Evolutionary conservation across 2,329 filamentous ascomycete species (phyloP).

Genomic region (Curvularia sp.): DNA sequence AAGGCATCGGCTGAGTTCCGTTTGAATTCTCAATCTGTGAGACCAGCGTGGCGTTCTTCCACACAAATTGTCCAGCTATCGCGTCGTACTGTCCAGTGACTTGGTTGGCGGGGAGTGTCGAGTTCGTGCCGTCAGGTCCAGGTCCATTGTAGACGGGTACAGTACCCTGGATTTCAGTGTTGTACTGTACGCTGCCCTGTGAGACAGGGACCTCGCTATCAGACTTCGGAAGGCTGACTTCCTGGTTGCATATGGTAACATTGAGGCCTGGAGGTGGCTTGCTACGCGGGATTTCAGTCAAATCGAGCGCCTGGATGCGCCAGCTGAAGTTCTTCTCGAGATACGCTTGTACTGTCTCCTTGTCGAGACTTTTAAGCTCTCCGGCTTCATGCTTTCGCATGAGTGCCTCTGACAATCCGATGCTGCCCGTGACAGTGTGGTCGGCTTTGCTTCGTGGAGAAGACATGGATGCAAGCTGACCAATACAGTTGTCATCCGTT

Average conservation of each 20-base stretch:
- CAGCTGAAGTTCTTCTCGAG: slow-evolving; percentile 42
- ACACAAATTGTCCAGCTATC: slow-evolving; percentile 20
- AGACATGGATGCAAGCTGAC: slow-evolving; percentile 50
- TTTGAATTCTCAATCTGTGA: slow-evolving; percentile 1
- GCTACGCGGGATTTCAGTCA: slow-evolving; percentile 37
- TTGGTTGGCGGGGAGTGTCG: slow-evolving; percentile 17
- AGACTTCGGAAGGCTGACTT: slow-evolving; percentile 32
- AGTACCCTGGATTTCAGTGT: slow-evolving; percentile 36
- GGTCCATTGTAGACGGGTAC: slow-evolving; percentile 32
- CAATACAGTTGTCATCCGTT: slow-evolving; percentile 51
- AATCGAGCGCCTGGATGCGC: slow-evolving; percentile 42
- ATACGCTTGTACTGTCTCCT: slow-evolving; percentile 32
- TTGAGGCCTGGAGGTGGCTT: slow-evolving; percentile 40
- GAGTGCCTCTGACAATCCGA: slow-evolving; percentile 50
- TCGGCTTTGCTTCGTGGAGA: slow-evolving; percentile 46
- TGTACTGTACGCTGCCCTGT: slow-evolving; percentile 33
- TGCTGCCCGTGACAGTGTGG: slow-evolving; percentile 51
- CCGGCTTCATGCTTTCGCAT: slow-evolving; percentile 33
- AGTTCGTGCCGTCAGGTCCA: slow-evolving; percentile 26
- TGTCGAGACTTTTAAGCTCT: slow-evolving; percentile 35
- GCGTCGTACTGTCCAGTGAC: slow-evolving; percentile 23
- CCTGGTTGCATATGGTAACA: slow-evolving; percentile 37
- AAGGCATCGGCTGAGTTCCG: neutral
- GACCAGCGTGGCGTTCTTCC: slow-evolving; percentile 24
- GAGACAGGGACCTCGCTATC: slow-evolving; percentile 37